These are phyloP conservation scores for Kodamaea arcana DNA, from an alignment of 1,139 yeast species.

Conservation along the genomic window DNA sequence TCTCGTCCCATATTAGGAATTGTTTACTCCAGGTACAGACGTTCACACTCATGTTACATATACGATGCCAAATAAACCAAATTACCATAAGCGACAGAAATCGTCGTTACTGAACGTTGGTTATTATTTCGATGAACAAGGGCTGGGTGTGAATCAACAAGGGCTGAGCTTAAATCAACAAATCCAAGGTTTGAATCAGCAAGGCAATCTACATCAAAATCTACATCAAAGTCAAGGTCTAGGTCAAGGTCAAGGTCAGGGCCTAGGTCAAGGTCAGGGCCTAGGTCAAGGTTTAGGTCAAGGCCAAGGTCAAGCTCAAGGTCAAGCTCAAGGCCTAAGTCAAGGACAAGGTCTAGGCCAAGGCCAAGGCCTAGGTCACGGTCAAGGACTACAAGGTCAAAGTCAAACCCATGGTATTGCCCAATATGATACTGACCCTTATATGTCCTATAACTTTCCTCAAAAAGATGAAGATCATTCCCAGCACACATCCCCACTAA, in stretches of 20 bases:
- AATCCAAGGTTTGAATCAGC: not conserved
- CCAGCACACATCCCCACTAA: constrained; percentile 8
- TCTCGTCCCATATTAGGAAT: too few species aligned
- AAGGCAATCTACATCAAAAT: constrained; percentile 2
- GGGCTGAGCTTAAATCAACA: constrained; percentile 2
- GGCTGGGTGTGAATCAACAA: constrained; percentile 6
- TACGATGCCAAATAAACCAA: constrained; percentile 9
- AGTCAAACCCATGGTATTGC: constrained; percentile 1
- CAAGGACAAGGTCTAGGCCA: not conserved
- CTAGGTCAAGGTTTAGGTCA: constrained; percentile 4
- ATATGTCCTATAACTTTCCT: constrained; percentile 13
- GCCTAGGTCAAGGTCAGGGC: not conserved
- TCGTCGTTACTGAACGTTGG: constrained; percentile 36
- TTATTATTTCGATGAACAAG: constrained; percentile 22
- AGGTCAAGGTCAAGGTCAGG: not conserved
- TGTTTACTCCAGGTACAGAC: constrained; percentile 5
- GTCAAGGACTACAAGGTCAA: not conserved
- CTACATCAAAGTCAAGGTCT: not conserved
- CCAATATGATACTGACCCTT: constrained; percentile 12
- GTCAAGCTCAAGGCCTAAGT: not conserved
- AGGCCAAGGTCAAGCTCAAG: constrained; percentile 1
- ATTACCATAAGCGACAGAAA: constrained; percentile 39
- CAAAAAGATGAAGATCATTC: constrained; percentile 6
- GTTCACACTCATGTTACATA: constrained; percentile 1
- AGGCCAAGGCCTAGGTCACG: too few species aligned